phyloP scores from a whole-genome alignment of 1,284 basidiomycete genomes.

The Ganoderma sinense region DNA sequence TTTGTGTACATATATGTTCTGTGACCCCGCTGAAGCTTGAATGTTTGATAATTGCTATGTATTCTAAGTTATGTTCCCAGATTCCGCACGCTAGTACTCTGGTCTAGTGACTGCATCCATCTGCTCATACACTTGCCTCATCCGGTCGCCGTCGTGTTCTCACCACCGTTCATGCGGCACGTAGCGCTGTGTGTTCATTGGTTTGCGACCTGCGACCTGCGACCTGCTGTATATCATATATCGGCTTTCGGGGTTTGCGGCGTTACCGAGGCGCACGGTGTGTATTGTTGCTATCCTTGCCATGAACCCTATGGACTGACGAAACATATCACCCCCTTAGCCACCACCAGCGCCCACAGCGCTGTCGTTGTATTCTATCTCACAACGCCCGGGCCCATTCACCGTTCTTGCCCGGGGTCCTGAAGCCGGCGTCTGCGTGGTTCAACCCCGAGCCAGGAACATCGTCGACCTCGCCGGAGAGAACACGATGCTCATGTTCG shows the following conservation, averaged over 20 bases:
- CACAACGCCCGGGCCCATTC: neutral
- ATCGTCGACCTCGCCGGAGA: neutral
- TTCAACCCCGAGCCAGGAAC: neutral
- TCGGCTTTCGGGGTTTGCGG: slow-evolving; percentile 1
- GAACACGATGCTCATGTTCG: neutral
- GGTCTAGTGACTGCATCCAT: neutral
- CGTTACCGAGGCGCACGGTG: neutral
- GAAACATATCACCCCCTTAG: neutral
- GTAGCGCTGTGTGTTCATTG: neutral
- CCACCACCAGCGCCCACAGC: slow-evolving; percentile 1
- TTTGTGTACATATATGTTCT: neutral
- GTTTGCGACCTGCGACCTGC: neutral
- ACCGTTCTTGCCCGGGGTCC: neutral
- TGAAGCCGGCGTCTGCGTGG: neutral
- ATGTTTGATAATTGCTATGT: neutral
- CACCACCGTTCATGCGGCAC: neutral
- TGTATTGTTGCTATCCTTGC: neutral
- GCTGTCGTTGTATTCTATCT: neutral
- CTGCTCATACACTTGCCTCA: neutral
- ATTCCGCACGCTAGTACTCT: neutral
- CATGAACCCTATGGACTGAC: neutral
- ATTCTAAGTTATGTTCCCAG: neutral
- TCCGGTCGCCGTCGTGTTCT: neutral
- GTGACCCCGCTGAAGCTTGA: neutral
- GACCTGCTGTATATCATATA: neutral